phyloP scores from a whole-genome alignment of 176 grass and related monocot genomes.

The Carex scoparia region DNA sequence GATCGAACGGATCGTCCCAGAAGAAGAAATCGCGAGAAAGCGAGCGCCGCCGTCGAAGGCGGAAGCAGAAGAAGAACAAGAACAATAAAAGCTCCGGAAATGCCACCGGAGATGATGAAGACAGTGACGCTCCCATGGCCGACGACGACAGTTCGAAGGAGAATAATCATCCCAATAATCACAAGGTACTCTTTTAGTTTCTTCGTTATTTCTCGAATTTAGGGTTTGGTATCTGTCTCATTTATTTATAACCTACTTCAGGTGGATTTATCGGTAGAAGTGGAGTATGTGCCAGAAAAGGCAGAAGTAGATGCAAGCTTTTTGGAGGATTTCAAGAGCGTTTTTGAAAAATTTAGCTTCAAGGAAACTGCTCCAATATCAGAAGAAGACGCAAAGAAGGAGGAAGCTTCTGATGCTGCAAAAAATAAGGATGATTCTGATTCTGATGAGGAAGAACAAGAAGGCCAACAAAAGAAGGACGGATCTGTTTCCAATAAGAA shows the following conservation, averaged over 20 bases:
- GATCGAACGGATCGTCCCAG: neutral
- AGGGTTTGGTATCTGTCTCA: neutral
- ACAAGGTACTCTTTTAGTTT: conserved; percentile 21
- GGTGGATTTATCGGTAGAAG: conserved; percentile 53
- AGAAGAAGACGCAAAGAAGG: conserved; percentile 64
- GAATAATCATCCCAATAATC: conserved; percentile 10
- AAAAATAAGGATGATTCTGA: conserved; percentile 51
- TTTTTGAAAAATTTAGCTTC: conserved; percentile 91
- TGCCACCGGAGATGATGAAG: conserved; percentile 5
- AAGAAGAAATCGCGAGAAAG: conserved; percentile 41
- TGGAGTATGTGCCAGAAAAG: conserved; percentile 87
- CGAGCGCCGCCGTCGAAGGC: conserved; percentile 40
- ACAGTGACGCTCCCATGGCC: neutral
- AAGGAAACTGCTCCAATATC: conserved; percentile 32
- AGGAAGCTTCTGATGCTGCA: conserved; percentile 33
- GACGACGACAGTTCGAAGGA: conserved; percentile 17
- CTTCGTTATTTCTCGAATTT: neutral
- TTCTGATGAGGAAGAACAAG: conserved; percentile 66
- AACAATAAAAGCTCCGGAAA: neutral
- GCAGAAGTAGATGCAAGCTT: conserved; percentile 59
- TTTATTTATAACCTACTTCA: neutral
- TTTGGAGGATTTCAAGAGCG: conserved; percentile 61
- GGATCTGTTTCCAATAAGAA: conserved; percentile 81
- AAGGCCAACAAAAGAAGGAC: conserved; percentile 64
- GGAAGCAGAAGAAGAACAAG: conserved; percentile 44